phyloP scores from a whole-genome alignment of 257 asterid genomes.

The Solanum bulbocastanum region DNA sequence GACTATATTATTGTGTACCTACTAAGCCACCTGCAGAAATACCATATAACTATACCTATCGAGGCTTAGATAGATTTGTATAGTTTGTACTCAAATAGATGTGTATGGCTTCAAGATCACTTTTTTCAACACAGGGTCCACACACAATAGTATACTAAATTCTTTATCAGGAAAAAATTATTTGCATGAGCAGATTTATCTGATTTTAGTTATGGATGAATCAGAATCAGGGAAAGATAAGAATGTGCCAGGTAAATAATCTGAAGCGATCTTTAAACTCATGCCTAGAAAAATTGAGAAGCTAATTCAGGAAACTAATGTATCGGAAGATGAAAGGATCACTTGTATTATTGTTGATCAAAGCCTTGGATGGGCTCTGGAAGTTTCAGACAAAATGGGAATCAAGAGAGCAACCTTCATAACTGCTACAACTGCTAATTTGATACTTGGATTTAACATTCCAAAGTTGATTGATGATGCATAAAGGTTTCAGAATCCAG shows the following conservation, averaged over 20 bases:
- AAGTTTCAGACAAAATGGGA: conserved; percentile 27
- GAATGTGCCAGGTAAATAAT: conserved; percentile 18
- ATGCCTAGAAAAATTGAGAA: conserved; percentile 42
- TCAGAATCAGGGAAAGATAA: conserved; percentile 22
- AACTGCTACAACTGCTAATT: conserved; percentile 47
- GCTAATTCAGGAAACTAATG: conserved; percentile 19
- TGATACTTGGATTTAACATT: conserved; percentile 32
- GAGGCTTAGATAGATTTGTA: too few relatives aligned
- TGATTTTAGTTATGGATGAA: too few relatives aligned
- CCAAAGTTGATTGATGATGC: conserved; percentile 36
- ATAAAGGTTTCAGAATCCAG: too few relatives aligned
- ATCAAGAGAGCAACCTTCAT: conserved; percentile 34
- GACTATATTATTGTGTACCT: not conserved
- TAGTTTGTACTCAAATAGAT: too few relatives aligned
- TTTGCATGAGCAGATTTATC: conserved; percentile 10
- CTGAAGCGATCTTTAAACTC: conserved; percentile 18
- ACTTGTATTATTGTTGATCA: conserved; percentile 42
- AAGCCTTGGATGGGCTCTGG: conserved; percentile 26
- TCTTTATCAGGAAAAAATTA: not conserved
- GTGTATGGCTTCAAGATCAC: conserved; percentile 25
- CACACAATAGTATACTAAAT: conserved; percentile 9
- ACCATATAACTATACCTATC: too few relatives aligned
- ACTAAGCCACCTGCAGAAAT: not conserved
- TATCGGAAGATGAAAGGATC: conserved; percentile 8
- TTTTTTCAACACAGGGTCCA: conserved; percentile 29